A percentile compares a stretch with the other conserved stretches of the same genome.
Evolutionary conservation across 2,329 filamentous ascomycete species (phyloP).

Genomic region (Chaetomium strumarium): DNA sequence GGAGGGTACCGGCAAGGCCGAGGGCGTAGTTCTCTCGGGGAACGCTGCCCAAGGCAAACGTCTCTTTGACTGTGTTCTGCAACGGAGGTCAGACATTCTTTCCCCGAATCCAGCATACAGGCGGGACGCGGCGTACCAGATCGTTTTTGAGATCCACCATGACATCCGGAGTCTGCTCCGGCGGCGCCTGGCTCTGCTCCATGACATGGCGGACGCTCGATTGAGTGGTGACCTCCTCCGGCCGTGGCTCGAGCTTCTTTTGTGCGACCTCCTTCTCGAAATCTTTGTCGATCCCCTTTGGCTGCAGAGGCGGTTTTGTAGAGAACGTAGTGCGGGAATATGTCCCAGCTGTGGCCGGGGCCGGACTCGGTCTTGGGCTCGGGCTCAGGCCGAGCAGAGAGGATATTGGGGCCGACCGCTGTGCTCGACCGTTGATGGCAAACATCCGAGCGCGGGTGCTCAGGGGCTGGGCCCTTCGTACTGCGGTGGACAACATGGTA

Average conservation of each 20-base stretch:
- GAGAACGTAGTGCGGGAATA: slow-evolving; percentile 17
- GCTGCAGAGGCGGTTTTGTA: slow-evolving; percentile 26
- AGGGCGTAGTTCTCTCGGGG: slow-evolving; percentile 63
- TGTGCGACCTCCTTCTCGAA: slow-evolving; percentile 49
- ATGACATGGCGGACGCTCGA: slow-evolving; percentile 51
- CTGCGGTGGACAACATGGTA: slow-evolving; percentile 15
- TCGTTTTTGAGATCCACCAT: slow-evolving; percentile 38
- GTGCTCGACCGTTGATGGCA: background rate
- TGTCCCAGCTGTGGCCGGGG: background rate
- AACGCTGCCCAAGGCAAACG: slow-evolving; percentile 58
- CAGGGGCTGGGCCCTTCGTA: slow-evolving; percentile 20
- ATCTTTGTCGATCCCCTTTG: slow-evolving; percentile 45
- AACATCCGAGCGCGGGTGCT: slow-evolving; percentile 9
- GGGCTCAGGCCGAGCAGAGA: background rate
- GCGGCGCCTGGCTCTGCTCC: slow-evolving; percentile 31
- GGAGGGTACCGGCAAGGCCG: slow-evolving; percentile 71
- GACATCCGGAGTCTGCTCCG: slow-evolving; percentile 24
- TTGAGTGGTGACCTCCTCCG: slow-evolving; percentile 52
- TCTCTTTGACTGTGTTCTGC: slow-evolving; percentile 61
- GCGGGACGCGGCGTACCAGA: slow-evolving; percentile 44
- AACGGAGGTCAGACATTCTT: background rate
- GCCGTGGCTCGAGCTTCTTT: slow-evolving; percentile 52
- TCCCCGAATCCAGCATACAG: too few species aligned
- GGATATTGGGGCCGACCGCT: background rate
- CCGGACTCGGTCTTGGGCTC: background rate